Conservation (phyloP, 1,284 basidiomycete species). For the Pisolithus thermaeus region DNA sequence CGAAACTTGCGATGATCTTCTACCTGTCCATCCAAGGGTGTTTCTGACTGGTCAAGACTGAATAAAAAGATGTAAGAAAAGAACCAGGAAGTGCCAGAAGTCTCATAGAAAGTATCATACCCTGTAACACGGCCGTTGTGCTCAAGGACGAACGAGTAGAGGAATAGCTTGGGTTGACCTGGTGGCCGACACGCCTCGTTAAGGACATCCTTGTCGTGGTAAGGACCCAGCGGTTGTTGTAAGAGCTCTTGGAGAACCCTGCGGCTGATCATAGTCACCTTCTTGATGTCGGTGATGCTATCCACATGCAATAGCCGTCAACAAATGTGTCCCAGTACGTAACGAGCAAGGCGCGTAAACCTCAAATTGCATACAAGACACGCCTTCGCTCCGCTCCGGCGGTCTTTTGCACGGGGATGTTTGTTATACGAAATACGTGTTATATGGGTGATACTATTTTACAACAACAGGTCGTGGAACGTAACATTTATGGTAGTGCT, state of each 20-base stretch:
- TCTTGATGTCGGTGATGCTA: too few relatives aligned
- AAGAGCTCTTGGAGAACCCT: constrained; percentile 19
- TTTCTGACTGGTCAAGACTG: constrained; percentile 28
- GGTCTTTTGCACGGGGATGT: too few relatives aligned
- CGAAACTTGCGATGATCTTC: constrained; percentile 23
- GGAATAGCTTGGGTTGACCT: constrained; percentile 10
- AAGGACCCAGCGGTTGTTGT: constrained; percentile 25
- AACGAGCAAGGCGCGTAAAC: too few relatives aligned
- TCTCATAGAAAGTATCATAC: constrained; percentile 10
- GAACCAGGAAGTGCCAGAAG: not conserved
- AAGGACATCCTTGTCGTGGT: constrained; percentile 23
- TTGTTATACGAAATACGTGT: too few relatives aligned
- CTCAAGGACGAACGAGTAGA: constrained; percentile 28
- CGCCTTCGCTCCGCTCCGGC: too few relatives aligned
- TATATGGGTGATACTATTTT: too few relatives aligned
- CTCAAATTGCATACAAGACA: too few relatives aligned
- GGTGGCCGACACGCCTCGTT: constrained; percentile 15
- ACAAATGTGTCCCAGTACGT: too few relatives aligned
- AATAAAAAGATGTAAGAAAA: constrained; percentile 5
- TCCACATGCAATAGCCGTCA: too few relatives aligned
- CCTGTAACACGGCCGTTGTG: constrained; percentile 19
- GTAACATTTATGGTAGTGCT: too few relatives aligned
- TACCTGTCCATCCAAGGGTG: constrained; percentile 4
- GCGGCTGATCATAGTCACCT: constrained; percentile 14
- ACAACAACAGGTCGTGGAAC: too few relatives aligned